Evolutionary conservation across 2,329 filamentous ascomycete species (phyloP), one percentile per base, ranked within the genome.

Genomic region (Fusarium sp.): DNA sequence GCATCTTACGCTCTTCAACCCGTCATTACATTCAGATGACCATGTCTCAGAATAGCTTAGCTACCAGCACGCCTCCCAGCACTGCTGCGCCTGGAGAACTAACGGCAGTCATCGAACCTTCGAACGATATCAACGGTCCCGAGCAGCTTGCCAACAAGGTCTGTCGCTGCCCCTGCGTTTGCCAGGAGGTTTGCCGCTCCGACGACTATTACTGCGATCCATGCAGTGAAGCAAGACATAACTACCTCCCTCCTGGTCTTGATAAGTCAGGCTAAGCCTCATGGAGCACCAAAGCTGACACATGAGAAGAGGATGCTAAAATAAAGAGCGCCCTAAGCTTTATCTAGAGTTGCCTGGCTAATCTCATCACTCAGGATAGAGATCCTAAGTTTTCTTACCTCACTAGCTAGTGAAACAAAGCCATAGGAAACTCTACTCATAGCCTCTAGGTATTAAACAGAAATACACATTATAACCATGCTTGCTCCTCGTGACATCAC

Each of bases 141-240:
- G n/a, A n/a, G 14, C 14, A 39, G 6, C 26, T 14, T 18, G 24
- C 35, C 0, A 41, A 41, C 2, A 55, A 28, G 4, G 20, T 41
- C 2, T 41, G 51, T 41, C 35, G 24, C 0, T 41, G 35, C 7
- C 13, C 14, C 6, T 38, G 51, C 24, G 11, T n/a, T 4, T 55
- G 14, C 15, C 13, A 55, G 10, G 24, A 11, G 7, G 9, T 52
- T 8, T 36, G 33, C 9, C 33, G 49, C 0, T 12, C 49, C 24
- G 6, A 36, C 9, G n/a, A 26, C n/a, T 26, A 35, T 24, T 55
- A 55, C 20, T 39, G 35, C 11, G 51, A 55, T 12, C 24, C 24
- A 0, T 31, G 35, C 1, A 6, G 28, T 0, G 24, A 1, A 0
- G 20, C 20, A 0, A 18, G 4, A 14, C 51, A 55, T 9, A 6